Percentiles rank a stretch among this genome's conserved stretches.
Conservation (phyloP, 73 alveolate genomes). For the Paraurostyla sp. region DNA sequence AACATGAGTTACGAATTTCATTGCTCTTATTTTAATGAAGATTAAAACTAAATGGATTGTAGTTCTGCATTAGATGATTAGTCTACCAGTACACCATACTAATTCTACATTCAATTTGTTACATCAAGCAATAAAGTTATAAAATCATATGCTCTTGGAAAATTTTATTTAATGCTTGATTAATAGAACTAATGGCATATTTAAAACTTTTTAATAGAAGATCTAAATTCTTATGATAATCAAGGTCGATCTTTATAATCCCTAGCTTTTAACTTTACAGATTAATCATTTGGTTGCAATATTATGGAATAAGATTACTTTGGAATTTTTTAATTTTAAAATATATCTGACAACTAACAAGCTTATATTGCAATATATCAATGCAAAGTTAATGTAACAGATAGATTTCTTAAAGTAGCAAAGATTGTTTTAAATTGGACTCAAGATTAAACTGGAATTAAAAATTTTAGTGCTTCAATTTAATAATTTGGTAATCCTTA, state of each 20-base stretch:
- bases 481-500: background rate
- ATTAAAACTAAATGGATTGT: background rate
- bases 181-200: background rate
- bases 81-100: background rate
- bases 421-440: background rate
- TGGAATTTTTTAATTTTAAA: background rate
- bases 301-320: background rate
- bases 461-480: background rate
- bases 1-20: background rate
- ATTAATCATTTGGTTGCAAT: slow-evolving; percentile 1
- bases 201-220: background rate
- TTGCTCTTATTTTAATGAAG: background rate
- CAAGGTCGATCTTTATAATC: background rate
- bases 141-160: background rate
- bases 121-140: background rate
- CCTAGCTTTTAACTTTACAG: background rate
- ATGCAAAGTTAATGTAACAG: background rate
- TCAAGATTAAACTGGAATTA: background rate
- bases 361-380: background rate
- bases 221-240: background rate
- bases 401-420: background rate
- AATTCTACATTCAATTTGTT: background rate
- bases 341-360: background rate
- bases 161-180: slow-evolving; percentile 6
- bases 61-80: background rate